Evolutionary conservation across 2,329 filamentous ascomycete species (phyloP), one percentile per base, ranked within the genome.

Genomic region (Fusarium austroafricanum): DNA sequence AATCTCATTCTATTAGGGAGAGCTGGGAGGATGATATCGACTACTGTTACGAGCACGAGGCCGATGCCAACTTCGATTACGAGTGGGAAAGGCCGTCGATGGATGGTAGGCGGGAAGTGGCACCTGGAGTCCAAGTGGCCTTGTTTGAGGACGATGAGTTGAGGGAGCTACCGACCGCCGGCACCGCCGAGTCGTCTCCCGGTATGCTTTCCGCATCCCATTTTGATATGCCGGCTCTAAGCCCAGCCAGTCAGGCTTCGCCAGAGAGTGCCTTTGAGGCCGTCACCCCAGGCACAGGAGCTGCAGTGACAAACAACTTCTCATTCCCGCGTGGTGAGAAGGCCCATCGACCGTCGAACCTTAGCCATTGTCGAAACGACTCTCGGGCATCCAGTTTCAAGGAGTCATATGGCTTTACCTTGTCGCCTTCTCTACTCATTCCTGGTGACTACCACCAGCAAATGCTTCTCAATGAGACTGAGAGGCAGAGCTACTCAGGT

Each of bases 1-100:
- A 80, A 5, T 55, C 63, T 5, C 64, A 78, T 15, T 67, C 71
- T n/a, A 70, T 75, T 21, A 77, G 78, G 10, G 83, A 84, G 69
- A 89, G 80, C 68, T 91, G 89, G 89, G 89, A 91, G 71, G 88
- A 90, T 52, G 88, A 88, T 65, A 90, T 91, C 63, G 89, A 91
- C 73, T 91, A 90, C 76, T 90, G 87, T 73, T 91, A 91, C 72
- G 88, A 90, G 67, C 87, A 91, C 70, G 89, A 88, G 67, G 87
- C 84, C 14, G 89, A 91, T 75, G 89, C 88, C 10, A 82, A 90
- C 75, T 90, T 87, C 72, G 85, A 90, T 64, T 90, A 89, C 69
- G 84, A 88, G 43, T 90, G 88, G 88, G 86, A 89, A 59, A 84
- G 85, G 17, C 79, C 83, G 5, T 89, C 87, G 0, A 70, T 85